Evolutionary conservation across 1,139 yeast genomes (phyloP).

Genomic region (Sugiyamaella grinbergsii): DNA sequence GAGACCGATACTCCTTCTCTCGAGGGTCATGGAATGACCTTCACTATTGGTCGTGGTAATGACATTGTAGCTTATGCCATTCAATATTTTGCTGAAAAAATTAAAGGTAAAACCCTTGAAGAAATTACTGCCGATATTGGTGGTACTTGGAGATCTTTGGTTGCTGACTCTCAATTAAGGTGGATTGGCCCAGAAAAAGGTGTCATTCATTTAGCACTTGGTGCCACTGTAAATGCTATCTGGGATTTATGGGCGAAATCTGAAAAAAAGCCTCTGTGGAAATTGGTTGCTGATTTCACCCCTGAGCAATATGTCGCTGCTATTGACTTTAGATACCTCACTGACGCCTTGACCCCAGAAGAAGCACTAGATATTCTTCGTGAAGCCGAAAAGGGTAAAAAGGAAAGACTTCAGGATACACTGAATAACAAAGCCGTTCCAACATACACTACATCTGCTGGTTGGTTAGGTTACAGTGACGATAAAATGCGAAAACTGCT

Average conservation of each 20-base stretch:
- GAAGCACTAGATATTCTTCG: slow-evolving; percentile 44
- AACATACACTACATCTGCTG: slow-evolving; percentile 50
- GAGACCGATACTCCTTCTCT: slow-evolving; percentile 34
- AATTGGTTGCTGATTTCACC: slow-evolving; percentile 45
- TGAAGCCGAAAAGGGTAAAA: slow-evolving; percentile 41
- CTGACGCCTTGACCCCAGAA: slow-evolving; percentile 47
- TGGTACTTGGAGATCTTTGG: slow-evolving; percentile 45
- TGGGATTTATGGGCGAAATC: slow-evolving; percentile 49
- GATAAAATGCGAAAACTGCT: slow-evolving; percentile 45
- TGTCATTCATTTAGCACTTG: slow-evolving; percentile 44
- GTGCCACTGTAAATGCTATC: slow-evolving; percentile 43
- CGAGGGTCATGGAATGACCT: slow-evolving; percentile 42
- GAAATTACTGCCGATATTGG: slow-evolving; percentile 44
- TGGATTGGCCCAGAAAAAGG: slow-evolving; percentile 50
- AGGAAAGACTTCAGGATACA: slow-evolving; percentile 43
- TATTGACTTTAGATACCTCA: slow-evolving; percentile 48
- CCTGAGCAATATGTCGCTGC: slow-evolving; percentile 50
- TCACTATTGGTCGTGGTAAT: slow-evolving; percentile 43
- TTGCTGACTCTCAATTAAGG: slow-evolving; percentile 45
- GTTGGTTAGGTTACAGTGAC: slow-evolving; percentile 49
- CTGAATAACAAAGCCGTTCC: slow-evolving; percentile 46
- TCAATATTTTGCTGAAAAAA: slow-evolving; percentile 39
- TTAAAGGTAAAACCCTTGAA: slow-evolving; percentile 40
- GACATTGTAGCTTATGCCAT: slow-evolving; percentile 41
- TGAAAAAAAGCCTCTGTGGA: slow-evolving; percentile 46